Evolutionary conservation across 306 rosid species (phyloP).

Genomic region (Dicorynia guianensis): DNA sequence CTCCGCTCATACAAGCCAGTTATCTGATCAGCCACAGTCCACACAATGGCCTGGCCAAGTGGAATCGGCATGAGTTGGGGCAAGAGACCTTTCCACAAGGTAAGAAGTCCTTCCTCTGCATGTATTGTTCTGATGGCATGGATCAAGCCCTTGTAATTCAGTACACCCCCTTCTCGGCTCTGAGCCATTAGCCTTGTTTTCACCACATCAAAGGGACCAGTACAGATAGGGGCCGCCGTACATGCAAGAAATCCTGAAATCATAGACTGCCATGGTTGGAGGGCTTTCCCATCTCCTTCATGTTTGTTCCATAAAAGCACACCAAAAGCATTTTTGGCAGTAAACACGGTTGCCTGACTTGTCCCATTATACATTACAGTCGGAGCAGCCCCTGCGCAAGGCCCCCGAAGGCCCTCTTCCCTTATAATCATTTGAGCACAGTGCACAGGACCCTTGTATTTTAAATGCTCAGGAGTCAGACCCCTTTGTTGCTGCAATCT

Average conservation of each 20-base stretch:
- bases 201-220: slow-evolving; percentile 94
- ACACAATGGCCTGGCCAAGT: slow-evolving; percentile 97
- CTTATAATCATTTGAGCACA: slow-evolving; percentile 74
- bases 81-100: slow-evolving; percentile 91
- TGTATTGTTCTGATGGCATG: slow-evolving; percentile 84
- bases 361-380: slow-evolving; percentile 97
- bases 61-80: slow-evolving; percentile 98
- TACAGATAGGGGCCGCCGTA: slow-evolving; percentile 88
- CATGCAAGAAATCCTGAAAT: slow-evolving; percentile 95
- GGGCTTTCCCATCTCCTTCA: slow-evolving; percentile 91
- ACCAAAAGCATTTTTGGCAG: slow-evolving; percentile 87
- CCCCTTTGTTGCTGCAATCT: slow-evolving; percentile 94
- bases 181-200: slow-evolving; percentile 98
- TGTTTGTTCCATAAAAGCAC: slow-evolving; percentile 90
- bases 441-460: slow-evolving; percentile 93
- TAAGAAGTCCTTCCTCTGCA: slow-evolving; percentile 82
- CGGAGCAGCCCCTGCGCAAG: slow-evolving; percentile 97
- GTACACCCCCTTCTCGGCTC: slow-evolving; percentile 58
- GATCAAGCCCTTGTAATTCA: slow-evolving; percentile 85
- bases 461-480: slow-evolving; percentile 76
- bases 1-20: slow-evolving; percentile 83
- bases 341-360: slow-evolving; percentile 92
- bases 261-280: slow-evolving; percentile 98
- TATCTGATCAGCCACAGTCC: slow-evolving; percentile 94
- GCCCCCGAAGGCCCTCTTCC: slow-evolving; percentile 89